phyloP scores from a whole-genome alignment of 495 filamentous ascomycete genomes.

The Aspergillus hancockii region DNA sequence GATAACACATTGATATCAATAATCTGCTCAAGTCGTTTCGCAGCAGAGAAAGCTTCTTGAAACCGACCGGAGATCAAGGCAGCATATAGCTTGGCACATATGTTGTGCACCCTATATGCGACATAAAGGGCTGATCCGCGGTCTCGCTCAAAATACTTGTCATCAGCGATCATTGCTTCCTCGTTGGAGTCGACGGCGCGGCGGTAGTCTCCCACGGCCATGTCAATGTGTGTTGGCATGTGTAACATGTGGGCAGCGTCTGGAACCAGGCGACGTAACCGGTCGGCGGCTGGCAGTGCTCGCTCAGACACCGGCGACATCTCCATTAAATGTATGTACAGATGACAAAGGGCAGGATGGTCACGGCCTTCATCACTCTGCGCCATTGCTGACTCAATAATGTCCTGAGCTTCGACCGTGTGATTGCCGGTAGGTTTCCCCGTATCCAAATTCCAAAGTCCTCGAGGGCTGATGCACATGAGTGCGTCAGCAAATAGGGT shows the following conservation, averaged over 20 bases:
- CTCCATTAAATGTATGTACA: constrained; percentile 71
- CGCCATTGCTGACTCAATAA: constrained; percentile 52
- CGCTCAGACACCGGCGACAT: constrained; percentile 61
- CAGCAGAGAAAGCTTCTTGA: constrained; percentile 51
- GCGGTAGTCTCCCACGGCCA: constrained; percentile 63
- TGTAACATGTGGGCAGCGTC: constrained; percentile 65
- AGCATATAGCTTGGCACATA: constrained; percentile 64
- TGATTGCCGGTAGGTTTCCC: constrained; percentile 56
- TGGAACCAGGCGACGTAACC: constrained; percentile 58
- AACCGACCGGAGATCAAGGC: constrained; percentile 65
- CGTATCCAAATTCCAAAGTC: constrained; percentile 57
- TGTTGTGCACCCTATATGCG: constrained; percentile 64
- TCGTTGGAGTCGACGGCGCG: constrained; percentile 57
- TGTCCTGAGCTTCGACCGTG: constrained; percentile 54
- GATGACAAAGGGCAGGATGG: constrained; percentile 62
- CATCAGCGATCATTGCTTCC: constrained; percentile 55
- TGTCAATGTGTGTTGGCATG: constrained; percentile 68
- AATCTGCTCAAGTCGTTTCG: constrained; percentile 48
- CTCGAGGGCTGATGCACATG: constrained; percentile 67
- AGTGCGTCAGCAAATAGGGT: constrained; percentile 62
- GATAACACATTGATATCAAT: constrained; percentile 58
- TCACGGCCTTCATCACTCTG: constrained; percentile 31
- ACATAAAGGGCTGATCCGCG: constrained; percentile 60
- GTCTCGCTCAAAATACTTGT: constrained; percentile 52
- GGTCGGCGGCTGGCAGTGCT: constrained; percentile 55